These are phyloP conservation scores for Prosopis cineraria DNA, from an alignment of 306 rosid species.

Conservation along the genomic window DNA sequence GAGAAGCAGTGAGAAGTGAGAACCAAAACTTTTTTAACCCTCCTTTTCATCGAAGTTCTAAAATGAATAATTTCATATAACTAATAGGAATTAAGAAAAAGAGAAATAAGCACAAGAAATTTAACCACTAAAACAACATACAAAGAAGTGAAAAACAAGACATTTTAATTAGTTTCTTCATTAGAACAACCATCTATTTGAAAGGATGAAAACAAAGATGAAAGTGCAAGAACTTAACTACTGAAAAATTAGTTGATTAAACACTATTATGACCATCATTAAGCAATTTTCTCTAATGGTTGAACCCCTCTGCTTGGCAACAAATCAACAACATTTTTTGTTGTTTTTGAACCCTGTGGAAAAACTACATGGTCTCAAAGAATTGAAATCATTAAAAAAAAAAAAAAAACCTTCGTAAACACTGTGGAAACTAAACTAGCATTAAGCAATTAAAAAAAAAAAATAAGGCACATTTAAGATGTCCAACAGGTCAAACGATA, in stretches of 20 bases:
- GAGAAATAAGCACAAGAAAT: not conserved
- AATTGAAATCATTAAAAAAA: conserved; percentile 14
- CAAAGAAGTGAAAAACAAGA: not conserved
- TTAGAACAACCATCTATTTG: not conserved
- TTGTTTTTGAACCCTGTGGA: not conserved
- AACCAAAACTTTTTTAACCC: not conserved
- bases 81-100: not conserved
- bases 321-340: not conserved
- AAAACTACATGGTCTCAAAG: not conserved
- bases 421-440: conserved; percentile 7
- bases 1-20: not conserved
- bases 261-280: not conserved
- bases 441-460: conserved; percentile 16
- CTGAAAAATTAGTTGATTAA: conserved; percentile 14
- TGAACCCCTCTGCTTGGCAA: conserved; percentile 1
- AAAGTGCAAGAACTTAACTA: not conserved
- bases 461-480: not conserved
- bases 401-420: too few species aligned
- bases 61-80: not conserved
- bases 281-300: not conserved
- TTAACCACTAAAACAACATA: not conserved
- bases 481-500: not conserved
- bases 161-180: conserved; percentile 3
- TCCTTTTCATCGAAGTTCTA: not conserved
- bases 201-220: conserved; percentile 14